Evolutionary conservation across 495 filamentous ascomycete genomes (phyloP).

Genomic region (Immersiella caudata): DNA sequence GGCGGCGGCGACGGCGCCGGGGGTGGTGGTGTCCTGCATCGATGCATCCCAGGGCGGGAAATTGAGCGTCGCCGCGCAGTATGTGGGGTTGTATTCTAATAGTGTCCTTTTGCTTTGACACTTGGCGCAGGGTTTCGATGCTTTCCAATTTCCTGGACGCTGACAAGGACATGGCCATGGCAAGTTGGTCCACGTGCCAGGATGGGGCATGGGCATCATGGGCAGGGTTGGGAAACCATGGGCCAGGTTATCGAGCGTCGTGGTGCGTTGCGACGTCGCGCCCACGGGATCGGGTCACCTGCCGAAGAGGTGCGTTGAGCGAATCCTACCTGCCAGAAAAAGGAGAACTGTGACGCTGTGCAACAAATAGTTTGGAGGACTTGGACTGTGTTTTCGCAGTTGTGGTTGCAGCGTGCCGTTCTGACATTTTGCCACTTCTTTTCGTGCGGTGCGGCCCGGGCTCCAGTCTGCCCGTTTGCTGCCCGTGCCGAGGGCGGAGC

Average conservation of each 20-base stretch:
- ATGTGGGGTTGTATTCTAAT: neutral
- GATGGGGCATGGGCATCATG: too few relatives aligned
- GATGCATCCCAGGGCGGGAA: neutral
- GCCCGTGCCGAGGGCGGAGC: too few relatives aligned
- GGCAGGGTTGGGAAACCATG: neutral
- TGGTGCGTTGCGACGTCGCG: neutral
- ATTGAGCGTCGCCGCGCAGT: neutral
- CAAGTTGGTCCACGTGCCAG: too few relatives aligned
- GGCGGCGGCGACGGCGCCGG: neutral
- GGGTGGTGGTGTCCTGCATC: neutral
- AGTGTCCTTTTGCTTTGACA: conserved; percentile 3
- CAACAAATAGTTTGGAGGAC: neutral
- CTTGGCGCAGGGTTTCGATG: conserved; percentile 10
- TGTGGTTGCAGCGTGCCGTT: neutral
- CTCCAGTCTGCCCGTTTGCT: neutral
- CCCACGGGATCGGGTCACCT: conserved; percentile 9
- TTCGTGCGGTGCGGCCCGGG: neutral
- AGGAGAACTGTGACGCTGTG: conserved; percentile 12
- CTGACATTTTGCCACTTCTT: neutral
- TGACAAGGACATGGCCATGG: neutral
- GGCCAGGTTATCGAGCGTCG: neutral
- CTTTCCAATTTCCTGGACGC: neutral
- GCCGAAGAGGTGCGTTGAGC: neutral
- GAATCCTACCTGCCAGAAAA: conserved; percentile 6
- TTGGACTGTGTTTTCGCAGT: neutral